Conservation (phyloP, 2,329 filamentous ascomycete species). For the Pseudogymnoascus sp. region DNA sequence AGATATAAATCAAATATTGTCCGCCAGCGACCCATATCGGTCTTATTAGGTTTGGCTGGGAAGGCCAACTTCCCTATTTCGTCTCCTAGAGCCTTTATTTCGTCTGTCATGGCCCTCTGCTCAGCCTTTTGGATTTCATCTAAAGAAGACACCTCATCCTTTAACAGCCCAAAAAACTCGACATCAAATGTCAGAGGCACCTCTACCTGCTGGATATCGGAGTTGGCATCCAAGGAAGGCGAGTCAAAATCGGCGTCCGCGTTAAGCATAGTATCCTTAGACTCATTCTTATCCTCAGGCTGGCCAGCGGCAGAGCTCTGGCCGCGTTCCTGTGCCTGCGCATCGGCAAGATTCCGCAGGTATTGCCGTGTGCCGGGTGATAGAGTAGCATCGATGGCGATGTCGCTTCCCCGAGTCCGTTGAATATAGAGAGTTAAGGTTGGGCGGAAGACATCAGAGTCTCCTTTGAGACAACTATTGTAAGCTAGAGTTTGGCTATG, state of each 20-base stretch:
- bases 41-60: constrained; percentile 54
- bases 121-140: constrained; percentile 59
- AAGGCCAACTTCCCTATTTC: constrained; percentile 58
- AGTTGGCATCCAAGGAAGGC: neutral
- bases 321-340: neutral
- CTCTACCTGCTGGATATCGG: constrained; percentile 47
- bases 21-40: constrained; percentile 69
- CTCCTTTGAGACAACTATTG: constrained; percentile 21
- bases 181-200: constrained; percentile 69
- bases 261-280: neutral
- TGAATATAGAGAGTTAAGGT: constrained; percentile 65
- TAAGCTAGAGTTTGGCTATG: neutral
- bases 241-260: neutral
- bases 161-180: constrained; percentile 72
- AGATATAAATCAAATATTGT: constrained; percentile 76
- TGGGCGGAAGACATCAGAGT: constrained; percentile 50
- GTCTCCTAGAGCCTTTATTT: constrained; percentile 58
- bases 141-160: constrained; percentile 62
- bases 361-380: constrained; percentile 50
- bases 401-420: constrained; percentile 48
- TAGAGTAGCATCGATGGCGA: constrained; percentile 60
- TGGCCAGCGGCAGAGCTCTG: neutral
- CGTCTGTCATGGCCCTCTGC: constrained; percentile 51
- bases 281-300: neutral
- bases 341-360: constrained; percentile 40